Evolutionary conservation across 2,329 filamentous ascomycete species (phyloP).

Genomic region (Colletotrichum gigasporum): DNA sequence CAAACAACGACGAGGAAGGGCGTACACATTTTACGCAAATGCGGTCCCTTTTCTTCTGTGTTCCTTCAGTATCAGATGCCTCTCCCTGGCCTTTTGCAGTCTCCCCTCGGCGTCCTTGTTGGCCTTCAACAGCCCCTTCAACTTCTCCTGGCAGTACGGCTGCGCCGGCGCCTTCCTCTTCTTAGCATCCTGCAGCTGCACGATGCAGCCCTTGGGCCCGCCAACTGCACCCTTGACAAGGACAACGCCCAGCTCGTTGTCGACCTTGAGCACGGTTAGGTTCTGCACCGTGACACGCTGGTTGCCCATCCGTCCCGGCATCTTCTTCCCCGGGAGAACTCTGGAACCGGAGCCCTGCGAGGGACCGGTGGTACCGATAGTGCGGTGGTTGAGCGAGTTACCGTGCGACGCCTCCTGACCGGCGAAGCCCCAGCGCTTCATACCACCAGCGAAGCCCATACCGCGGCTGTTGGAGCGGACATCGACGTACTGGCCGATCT

Average conservation of each 20-base stretch:
- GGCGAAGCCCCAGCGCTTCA: constrained; percentile 93
- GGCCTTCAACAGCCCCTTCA: constrained; percentile 53
- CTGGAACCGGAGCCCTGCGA: constrained; percentile 92
- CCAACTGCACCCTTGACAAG: constrained; percentile 88
- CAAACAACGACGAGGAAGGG: constrained; percentile 31
- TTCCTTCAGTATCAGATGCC: constrained; percentile 64
- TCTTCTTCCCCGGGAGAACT: constrained; percentile 95
- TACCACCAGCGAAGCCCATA: constrained; percentile 95
- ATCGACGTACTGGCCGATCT: constrained; percentile 90
- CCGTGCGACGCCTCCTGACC: constrained; percentile 95
- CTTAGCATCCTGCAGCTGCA: constrained; percentile 88
- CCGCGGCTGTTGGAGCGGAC: constrained; percentile 81
- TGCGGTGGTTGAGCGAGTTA: constrained; percentile 93
- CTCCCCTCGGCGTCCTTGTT: constrained; percentile 56
- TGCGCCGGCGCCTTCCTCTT: constrained; percentile 75
- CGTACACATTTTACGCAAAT: constrained; percentile 9
- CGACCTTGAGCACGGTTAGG: constrained; percentile 86
- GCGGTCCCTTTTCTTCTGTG: constrained; percentile 39
- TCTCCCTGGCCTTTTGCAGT: constrained; percentile 58
- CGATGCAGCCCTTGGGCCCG: constrained; percentile 86
- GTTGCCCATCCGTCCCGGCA: constrained; percentile 95
- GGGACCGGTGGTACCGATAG: constrained; percentile 88
- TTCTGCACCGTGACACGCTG: constrained; percentile 91
- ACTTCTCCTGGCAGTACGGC: constrained; percentile 58
- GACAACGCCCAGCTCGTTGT: constrained; percentile 86